Base-by-base conservation (phyloP, 768 basidiomycete species). In the Psilocybe subaeruginosa region DNA sequence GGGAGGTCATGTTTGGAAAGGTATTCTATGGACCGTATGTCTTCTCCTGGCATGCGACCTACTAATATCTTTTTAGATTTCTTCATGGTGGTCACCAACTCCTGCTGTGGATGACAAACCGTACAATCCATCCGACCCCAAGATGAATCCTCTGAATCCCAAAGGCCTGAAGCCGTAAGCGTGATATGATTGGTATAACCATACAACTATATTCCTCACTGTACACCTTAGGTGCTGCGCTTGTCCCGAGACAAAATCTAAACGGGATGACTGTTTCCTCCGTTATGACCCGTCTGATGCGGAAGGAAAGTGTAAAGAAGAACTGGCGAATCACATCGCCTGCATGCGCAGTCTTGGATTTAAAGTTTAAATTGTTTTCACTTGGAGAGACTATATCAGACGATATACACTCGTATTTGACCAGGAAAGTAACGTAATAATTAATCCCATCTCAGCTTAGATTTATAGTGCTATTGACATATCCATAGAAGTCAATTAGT, bases 341-440 rank as follows among this genome's bases (percentile, higher is more conserved):
- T 99, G 97, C 79, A 99, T 99, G 97, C 83, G 88, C 43, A 77
- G 82, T 16, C 84, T 93, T 52, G 97, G 97, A 9, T 99, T 99
- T 84, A 92, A 94, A 67, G 73, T 92, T 8, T 92, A 78, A 72
- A 9, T 31, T 11, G 9, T 12, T 27, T 9, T 23, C 23, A 4
- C 4, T 14, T 31, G 9, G 8, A 6, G 39, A 56, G 17, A 29
- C 19, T 37, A 49, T 59, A 59, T 16, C 19, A 53, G 52, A 27
- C 8, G 8, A 43, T 47, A 37, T 16, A 43, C 17, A 17, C 31
- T 54, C 46, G 0, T 14, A 48, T 35, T 35, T 0, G 35, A 54
- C 16, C 31, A 33, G 41, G 47, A 56, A 59, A 63, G 54, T 56
- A 56, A 63, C 35, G 55, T 56, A 46, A 52, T 56, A 11, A 19